Evolutionary conservation across 192 early-diverging fungal genomes (phyloP).

Genomic region (Jimgerdemannia flammicorona): DNA sequence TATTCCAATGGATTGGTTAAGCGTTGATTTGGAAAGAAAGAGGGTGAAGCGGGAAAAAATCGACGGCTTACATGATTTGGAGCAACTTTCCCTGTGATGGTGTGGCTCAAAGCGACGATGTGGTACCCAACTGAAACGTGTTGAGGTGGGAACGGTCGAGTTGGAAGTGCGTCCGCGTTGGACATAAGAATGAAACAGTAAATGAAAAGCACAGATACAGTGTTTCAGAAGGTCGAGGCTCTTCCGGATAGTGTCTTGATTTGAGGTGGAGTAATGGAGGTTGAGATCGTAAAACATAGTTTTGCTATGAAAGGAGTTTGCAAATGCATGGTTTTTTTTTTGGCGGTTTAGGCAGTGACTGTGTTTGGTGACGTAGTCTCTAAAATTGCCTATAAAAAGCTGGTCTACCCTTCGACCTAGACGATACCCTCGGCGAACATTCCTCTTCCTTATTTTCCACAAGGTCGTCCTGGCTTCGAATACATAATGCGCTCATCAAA

Average conservation of each 20-base stretch:
- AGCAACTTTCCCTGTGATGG: constrained; percentile 39
- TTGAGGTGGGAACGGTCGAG: too few species aligned
- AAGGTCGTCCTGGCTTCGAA: too few species aligned
- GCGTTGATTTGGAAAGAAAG: constrained; percentile 2
- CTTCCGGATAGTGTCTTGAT: constrained; percentile 38
- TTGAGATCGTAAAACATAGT: constrained; percentile 59
- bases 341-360: too few species aligned
- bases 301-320: not conserved
- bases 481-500: too few species aligned
- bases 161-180: not conserved
- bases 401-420: too few species aligned
- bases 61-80: constrained; percentile 22
- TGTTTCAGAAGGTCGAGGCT: constrained; percentile 40
- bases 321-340: not conserved
- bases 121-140: constrained; percentile 50
- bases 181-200: not conserved
- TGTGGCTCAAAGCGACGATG: constrained; percentile 51
- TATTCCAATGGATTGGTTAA: not conserved
- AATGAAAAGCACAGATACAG: constrained; percentile 22
- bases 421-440: too few species aligned
- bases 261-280: constrained; percentile 37
- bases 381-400: too few species aligned
- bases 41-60: not conserved
- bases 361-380: not conserved
- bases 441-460: too few species aligned